Percentiles rank a stretch among this genome's conserved stretches.
These are phyloP conservation scores for Echium plantagineum DNA, from an alignment of 257 asterid species.

Conservation along the genomic window DNA sequence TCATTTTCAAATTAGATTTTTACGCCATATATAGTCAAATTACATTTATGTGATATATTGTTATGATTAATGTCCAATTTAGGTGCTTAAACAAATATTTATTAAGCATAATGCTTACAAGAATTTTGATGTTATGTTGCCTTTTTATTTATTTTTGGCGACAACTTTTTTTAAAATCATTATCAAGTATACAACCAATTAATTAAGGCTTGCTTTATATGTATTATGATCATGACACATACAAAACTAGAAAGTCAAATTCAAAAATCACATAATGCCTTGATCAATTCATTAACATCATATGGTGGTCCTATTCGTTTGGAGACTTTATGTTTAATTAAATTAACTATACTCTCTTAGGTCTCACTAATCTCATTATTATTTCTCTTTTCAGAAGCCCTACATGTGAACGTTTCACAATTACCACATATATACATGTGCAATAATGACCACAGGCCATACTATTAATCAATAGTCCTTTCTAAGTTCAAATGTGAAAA, in stretches of 20 bases:
- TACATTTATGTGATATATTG: too few relatives aligned
- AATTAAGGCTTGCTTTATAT: not conserved
- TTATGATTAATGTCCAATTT: too few relatives aligned
- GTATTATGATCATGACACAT: not conserved
- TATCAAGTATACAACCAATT: not conserved
- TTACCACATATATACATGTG: not conserved
- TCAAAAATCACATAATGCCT: not conserved
- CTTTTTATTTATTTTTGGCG: too few relatives aligned
- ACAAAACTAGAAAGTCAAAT: not conserved
- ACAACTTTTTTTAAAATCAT: too few relatives aligned
- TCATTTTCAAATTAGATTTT: too few relatives aligned
- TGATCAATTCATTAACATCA: not conserved
- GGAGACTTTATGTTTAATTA: not conserved
- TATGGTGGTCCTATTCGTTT: not conserved
- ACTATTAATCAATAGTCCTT: too few relatives aligned
- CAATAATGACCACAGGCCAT: not conserved
- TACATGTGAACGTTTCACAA: not conserved
- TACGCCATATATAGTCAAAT: too few relatives aligned
- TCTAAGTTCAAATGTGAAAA: too few relatives aligned
- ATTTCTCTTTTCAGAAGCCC: not conserved
- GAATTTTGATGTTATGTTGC: too few relatives aligned
- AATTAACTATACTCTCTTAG: not conserved
- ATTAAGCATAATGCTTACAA: too few relatives aligned
- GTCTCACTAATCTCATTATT: too few relatives aligned
- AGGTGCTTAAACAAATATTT: too few relatives aligned